Conservation (phyloP, 1,284 basidiomycete genomes). For the Leccinum laetum region DNA sequence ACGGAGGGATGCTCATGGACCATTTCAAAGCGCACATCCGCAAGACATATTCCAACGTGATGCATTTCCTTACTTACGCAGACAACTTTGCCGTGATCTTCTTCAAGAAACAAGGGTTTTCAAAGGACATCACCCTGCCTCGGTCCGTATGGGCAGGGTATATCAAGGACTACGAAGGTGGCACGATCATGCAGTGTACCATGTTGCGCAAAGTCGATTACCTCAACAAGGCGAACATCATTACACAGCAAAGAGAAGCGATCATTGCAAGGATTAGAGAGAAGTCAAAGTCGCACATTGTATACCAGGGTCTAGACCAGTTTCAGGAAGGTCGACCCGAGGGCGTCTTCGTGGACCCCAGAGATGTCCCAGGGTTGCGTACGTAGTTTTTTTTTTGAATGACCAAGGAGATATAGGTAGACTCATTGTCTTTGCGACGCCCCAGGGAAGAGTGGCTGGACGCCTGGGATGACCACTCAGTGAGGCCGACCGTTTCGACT, state of each 20-base stretch:
- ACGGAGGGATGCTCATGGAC: slow-evolving; percentile 99
- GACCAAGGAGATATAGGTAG: not conserved
- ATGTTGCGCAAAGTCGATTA: slow-evolving; percentile 94
- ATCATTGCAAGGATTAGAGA: slow-evolving; percentile 88
- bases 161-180: slow-evolving; percentile 99
- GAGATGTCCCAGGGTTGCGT: slow-evolving; percentile 86
- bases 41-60: slow-evolving; percentile 78
- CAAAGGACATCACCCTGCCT: slow-evolving; percentile 93
- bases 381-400: slow-evolving; percentile 32
- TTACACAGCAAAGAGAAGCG: slow-evolving; percentile 87
- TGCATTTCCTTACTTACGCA: slow-evolving; percentile 97
- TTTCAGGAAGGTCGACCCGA: slow-evolving; percentile 64
- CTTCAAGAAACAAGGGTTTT: slow-evolving; percentile 99
- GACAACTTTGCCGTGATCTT: slow-evolving; percentile 99
- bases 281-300: slow-evolving; percentile 85
- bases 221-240: slow-evolving; percentile 77
- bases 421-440: slow-evolving; percentile 7
- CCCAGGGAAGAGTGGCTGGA: slow-evolving; percentile 92
- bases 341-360: slow-evolving; percentile 57
- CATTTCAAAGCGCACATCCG: slow-evolving; percentile 96
- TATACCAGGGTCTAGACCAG: slow-evolving; percentile 81
- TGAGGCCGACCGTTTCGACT: slow-evolving; percentile 37
- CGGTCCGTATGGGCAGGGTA: slow-evolving; percentile 97
- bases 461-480: slow-evolving; percentile 80
- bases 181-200: slow-evolving; percentile 99